These are phyloP conservation scores for Lasiodiplodia hormozganensis DNA, from an alignment of 2,329 filamentous ascomycete species.

Conservation along the genomic window DNA sequence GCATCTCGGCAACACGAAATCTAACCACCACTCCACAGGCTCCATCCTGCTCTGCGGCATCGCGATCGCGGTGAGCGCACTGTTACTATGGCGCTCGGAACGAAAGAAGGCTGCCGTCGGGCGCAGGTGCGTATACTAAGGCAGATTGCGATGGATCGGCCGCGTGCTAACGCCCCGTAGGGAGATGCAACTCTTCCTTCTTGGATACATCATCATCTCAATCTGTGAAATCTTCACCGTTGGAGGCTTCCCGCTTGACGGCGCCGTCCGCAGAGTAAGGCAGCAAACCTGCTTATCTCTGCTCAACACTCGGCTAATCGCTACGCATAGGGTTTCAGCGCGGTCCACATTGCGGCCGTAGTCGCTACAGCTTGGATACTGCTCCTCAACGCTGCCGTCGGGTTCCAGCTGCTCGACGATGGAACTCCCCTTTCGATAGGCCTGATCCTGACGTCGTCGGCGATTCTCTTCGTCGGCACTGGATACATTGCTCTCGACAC, in stretches of 20 bases:
- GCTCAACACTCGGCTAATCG: neutral
- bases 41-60: slow-evolving; percentile 83
- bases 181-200: slow-evolving; percentile 94
- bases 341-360: slow-evolving; percentile 88
- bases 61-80: slow-evolving; percentile 71
- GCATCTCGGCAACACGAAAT: slow-evolving; percentile 8
- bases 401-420: slow-evolving; percentile 92
- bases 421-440: slow-evolving; percentile 84
- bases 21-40: slow-evolving; percentile 60
- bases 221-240: slow-evolving; percentile 98
- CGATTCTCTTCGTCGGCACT: slow-evolving; percentile 81
- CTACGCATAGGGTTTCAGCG: slow-evolving; percentile 75
- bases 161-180: slow-evolving; percentile 57
- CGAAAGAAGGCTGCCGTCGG: slow-evolving; percentile 93
- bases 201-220: slow-evolving; percentile 83
- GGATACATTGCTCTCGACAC: slow-evolving; percentile 97
- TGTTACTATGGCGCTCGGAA: slow-evolving; percentile 81
- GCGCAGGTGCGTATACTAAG: slow-evolving; percentile 67
- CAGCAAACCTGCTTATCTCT: slow-evolving; percentile 1
- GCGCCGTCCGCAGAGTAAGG: slow-evolving; percentile 74
- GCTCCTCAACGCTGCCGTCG: slow-evolving; percentile 88
- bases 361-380: slow-evolving; percentile 88
- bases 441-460: slow-evolving; percentile 74
- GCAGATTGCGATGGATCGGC: neutral
- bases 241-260: slow-evolving; percentile 80